Conservation (phyloP, 2,329 filamentous ascomycete species). For the Karstenula rhodostoma region DNA sequence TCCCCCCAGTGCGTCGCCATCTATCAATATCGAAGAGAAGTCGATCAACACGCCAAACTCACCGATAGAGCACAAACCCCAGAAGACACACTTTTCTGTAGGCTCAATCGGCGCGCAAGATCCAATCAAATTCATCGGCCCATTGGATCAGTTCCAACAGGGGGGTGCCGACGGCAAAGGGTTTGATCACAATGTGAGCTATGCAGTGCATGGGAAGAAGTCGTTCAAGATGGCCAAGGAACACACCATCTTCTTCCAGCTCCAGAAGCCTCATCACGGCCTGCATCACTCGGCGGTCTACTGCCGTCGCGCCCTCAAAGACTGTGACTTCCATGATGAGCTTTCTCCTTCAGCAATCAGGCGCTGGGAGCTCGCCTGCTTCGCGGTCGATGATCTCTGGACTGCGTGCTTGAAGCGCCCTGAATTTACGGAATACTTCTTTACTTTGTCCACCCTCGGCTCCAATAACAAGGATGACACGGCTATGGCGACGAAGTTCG, state of each 20-base stretch:
- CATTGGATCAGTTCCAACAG: slow-evolving; percentile 26
- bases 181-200: slow-evolving; percentile 25
- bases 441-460: slow-evolving; percentile 29
- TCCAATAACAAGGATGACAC: not conserved
- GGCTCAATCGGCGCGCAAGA: slow-evolving; percentile 28
- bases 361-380: slow-evolving; percentile 29
- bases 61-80: slow-evolving; percentile 12
- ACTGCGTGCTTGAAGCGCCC: slow-evolving; percentile 23
- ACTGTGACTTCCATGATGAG: slow-evolving; percentile 23
- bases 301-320: slow-evolving; percentile 29
- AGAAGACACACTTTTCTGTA: slow-evolving; percentile 31
- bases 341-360: slow-evolving; percentile 20
- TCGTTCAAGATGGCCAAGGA: slow-evolving; percentile 25
- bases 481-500: slow-evolving; percentile 15
- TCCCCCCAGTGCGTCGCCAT: not conserved
- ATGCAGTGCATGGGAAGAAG: slow-evolving; percentile 18
- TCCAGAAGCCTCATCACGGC: slow-evolving; percentile 25
- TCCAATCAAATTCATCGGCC: slow-evolving; percentile 33
- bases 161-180: slow-evolving; percentile 18
- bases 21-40: slow-evolving; percentile 8
- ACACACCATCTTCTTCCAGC: slow-evolving; percentile 29
- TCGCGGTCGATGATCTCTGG: slow-evolving; percentile 26
- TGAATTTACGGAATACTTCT: slow-evolving; percentile 29
- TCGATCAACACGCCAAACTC: not conserved
- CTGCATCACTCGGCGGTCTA: slow-evolving; percentile 29